phyloP scores from a whole-genome alignment of 73 alveolate species.

The Paramecium sexaurelia region DNA sequence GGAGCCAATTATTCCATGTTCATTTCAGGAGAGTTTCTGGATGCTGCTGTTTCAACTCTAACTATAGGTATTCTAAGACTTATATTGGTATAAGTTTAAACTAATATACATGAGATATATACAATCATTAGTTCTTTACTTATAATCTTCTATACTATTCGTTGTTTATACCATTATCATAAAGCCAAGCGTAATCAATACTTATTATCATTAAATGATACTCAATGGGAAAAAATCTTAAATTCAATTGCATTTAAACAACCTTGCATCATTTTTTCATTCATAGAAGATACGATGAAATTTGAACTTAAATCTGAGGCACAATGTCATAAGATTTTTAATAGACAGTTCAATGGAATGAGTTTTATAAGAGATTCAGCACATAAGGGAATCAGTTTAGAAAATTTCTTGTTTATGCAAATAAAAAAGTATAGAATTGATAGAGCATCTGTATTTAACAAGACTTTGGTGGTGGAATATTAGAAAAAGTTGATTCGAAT shows the following conservation, averaged over 20 bases:
- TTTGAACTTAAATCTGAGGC: not conserved
- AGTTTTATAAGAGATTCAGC: not conserved
- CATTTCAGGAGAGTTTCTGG: not conserved
- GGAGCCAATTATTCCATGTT: not conserved
- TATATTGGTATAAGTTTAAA: not conserved
- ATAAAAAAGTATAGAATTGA: not conserved
- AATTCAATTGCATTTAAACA: not conserved
- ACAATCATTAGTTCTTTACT: not conserved
- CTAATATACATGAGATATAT: not conserved
- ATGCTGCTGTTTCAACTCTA: not conserved
- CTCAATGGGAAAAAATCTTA: not conserved
- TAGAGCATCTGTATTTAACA: constrained; percentile 6
- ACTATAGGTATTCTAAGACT: not conserved
- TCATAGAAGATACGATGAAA: not conserved
- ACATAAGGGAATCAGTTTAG: not conserved
- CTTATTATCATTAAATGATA: not conserved
- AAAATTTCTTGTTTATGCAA: not conserved
- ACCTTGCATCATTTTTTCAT: not conserved
- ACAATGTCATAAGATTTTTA: not conserved
- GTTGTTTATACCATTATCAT: not conserved
- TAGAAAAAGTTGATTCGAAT: not conserved
- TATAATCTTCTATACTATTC: not conserved
- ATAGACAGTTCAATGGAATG: not conserved
- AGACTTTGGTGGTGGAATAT: not conserved
- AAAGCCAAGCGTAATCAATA: not conserved